Evolutionary conservation across 225 moss, liverwort and hornwort genomes (phyloP).

Genomic region (Asterella californica): DNA sequence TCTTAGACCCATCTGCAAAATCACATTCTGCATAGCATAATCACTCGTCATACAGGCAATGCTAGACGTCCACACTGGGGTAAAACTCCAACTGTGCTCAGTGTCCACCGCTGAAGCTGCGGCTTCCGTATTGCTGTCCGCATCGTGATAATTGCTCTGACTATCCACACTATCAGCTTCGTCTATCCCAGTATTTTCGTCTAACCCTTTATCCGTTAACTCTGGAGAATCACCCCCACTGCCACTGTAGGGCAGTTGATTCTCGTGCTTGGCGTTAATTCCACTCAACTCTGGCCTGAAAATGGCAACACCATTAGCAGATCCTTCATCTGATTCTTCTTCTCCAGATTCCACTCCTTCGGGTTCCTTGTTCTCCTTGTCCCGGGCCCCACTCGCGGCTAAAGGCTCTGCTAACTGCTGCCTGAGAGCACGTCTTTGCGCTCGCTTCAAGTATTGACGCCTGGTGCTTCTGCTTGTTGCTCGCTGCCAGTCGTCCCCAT

Average conservation of each 20-base stretch:
- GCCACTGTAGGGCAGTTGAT: conserved; percentile 28
- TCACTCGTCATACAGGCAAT: conserved; percentile 87
- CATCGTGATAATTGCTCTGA: conserved; percentile 13
- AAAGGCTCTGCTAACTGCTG: conserved; percentile 27
- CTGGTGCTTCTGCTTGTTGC: conserved; percentile 78
- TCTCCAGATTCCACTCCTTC: neutral
- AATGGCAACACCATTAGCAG: neutral
- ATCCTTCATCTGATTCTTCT: neutral
- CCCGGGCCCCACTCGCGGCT: neutral
- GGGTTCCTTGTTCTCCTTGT: conserved; percentile 11
- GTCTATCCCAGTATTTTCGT: neutral
- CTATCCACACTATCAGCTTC: conserved; percentile 11
- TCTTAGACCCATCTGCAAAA: conserved; percentile 97
- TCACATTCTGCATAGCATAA: conserved; percentile 96
- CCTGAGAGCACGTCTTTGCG: conserved; percentile 51
- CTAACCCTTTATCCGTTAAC: neutral
- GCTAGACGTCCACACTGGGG: conserved; percentile 63
- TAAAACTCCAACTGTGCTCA: conserved; percentile 44
- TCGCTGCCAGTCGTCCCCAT: conserved; percentile 53
- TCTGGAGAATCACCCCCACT: conserved; percentile 11
- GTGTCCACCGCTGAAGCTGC: conserved; percentile 43
- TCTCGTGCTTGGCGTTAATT: conserved; percentile 12
- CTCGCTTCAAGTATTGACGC: conserved; percentile 68
- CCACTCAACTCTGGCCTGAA: neutral
- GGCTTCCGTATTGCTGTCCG: conserved; percentile 31